Percentiles rank a stretch among this genome's conserved stretches.
Conservation (phyloP, 2,329 filamentous ascomycete species). For the Aspergillus quadricinctus region DNA sequence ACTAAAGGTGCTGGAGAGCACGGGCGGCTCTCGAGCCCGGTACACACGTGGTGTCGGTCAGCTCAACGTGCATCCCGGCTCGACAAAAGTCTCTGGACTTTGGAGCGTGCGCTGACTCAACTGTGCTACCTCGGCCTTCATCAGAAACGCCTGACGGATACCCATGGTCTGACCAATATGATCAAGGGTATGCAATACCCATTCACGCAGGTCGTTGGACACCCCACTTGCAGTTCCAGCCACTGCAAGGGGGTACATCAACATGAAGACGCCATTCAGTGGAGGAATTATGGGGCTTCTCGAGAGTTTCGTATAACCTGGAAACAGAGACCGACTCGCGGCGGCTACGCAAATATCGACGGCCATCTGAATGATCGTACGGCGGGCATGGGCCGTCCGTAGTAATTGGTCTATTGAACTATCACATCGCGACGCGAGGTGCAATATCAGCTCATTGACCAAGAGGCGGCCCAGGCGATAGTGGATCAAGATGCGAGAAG, state of each 20-base stretch:
- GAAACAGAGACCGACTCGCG: constrained; percentile 15
- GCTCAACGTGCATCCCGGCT: too few relatives aligned
- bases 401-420: constrained; percentile 2
- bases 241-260: constrained; percentile 18
- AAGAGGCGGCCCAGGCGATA: constrained; percentile 20
- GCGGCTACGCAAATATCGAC: constrained; percentile 17
- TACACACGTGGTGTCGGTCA: background rate
- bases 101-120: too few relatives aligned
- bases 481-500: constrained; percentile 16
- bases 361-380: constrained; percentile 15
- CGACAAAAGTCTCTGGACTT: too few relatives aligned
- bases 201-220: constrained; percentile 17
- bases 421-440: background rate
- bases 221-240: constrained; percentile 18
- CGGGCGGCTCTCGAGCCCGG: too few relatives aligned
- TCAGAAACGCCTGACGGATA: constrained; percentile 14
- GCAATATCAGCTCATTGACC: constrained; percentile 20
- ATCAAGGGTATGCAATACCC: constrained; percentile 17
- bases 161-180: constrained; percentile 18
- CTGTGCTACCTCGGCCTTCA: too few relatives aligned
- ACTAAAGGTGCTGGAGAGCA: too few relatives aligned
- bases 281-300: constrained; percentile 4
- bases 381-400: constrained; percentile 14
- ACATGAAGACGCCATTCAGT: constrained; percentile 21
- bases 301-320: constrained; percentile 1